Conservation (phyloP, 345 rosid genomes). For the Mallotus nudiflorus region DNA sequence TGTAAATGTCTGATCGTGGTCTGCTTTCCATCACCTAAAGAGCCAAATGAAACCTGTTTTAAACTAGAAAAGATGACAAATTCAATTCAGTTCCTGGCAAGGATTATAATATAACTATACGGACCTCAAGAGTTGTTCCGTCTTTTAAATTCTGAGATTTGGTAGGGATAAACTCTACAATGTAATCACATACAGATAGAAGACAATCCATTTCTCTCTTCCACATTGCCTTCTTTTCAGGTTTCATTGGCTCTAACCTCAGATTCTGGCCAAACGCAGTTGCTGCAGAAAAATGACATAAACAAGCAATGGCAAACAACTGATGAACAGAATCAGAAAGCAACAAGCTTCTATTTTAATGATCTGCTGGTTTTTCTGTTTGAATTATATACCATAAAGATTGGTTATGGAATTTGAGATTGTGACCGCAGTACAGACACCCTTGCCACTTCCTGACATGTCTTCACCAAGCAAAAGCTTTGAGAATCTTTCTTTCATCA, state of each 20-base stretch:
- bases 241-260: slow-evolving; percentile 76
- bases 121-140: slow-evolving; percentile 74
- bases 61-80: not conserved
- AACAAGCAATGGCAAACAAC: not conserved
- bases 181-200: slow-evolving; percentile 78
- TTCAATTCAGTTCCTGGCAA: not conserved
- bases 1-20: slow-evolving; percentile 69
- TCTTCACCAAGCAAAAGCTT: slow-evolving; percentile 94
- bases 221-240: slow-evolving; percentile 84
- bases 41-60: slow-evolving; percentile 5
- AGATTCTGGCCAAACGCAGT: slow-evolving; percentile 87
- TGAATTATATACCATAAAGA: slow-evolving; percentile 66
- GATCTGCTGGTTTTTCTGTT: too few relatives aligned
- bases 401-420: slow-evolving; percentile 93
- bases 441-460: slow-evolving; percentile 97
- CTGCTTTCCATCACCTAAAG: slow-evolving; percentile 72
- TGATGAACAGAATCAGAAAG: not conserved
- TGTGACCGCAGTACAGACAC: slow-evolving; percentile 84
- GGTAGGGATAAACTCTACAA: slow-evolving; percentile 60
- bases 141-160: slow-evolving; percentile 54
- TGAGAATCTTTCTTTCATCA: slow-evolving; percentile 89
- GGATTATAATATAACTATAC: slow-evolving; percentile 25
- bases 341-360: not conserved
- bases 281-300: slow-evolving; percentile 48
- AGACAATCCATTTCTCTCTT: slow-evolving; percentile 91